Evolutionary conservation across 2,329 filamentous ascomycete genomes (phyloP).

Genomic region (Podosphaera leucotricha): DNA sequence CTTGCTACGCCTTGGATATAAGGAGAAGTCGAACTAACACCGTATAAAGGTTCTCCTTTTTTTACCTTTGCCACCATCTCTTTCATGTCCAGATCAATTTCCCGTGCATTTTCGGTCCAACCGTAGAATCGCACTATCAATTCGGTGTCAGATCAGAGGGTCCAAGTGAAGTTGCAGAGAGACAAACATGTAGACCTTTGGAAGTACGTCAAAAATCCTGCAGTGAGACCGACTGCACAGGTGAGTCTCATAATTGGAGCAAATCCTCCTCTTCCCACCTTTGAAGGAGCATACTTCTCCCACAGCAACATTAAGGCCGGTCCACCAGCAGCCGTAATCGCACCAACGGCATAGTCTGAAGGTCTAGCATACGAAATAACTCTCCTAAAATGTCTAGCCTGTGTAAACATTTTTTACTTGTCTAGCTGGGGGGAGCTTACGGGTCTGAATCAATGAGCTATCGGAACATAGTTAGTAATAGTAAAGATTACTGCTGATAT

Average conservation of each 20-base stretch:
- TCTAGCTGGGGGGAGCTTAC: constrained; percentile 29
- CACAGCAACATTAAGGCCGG: constrained; percentile 54
- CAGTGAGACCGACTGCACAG: constrained; percentile 46
- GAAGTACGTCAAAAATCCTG: constrained; percentile 70
- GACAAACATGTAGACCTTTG: constrained; percentile 59
- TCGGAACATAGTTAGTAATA: constrained; percentile 4
- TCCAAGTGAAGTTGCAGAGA: background rate
- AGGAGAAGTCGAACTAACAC: constrained; percentile 50
- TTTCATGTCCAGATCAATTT: constrained; percentile 87
- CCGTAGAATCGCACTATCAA: constrained; percentile 76
- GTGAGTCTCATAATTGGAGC: constrained; percentile 60
- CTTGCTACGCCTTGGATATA: constrained; percentile 88
- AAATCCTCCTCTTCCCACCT: constrained; percentile 64
- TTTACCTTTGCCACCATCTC: constrained; percentile 98
- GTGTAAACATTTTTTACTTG: background rate
- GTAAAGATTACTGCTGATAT: too few species aligned
- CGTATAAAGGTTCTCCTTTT: constrained; percentile 72
- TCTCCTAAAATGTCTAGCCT: constrained; percentile 60
- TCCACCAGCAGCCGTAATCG: constrained; percentile 42
- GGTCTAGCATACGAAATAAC: constrained; percentile 70
- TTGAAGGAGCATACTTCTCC: constrained; percentile 68
- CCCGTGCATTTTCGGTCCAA: constrained; percentile 73
- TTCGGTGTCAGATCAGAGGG: background rate
- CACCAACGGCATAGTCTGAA: constrained; percentile 58
- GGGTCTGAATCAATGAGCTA: constrained; percentile 98